These are phyloP conservation scores for Aspergillus latus DNA, from an alignment of 2,329 filamentous ascomycete species.

Conservation along the genomic window DNA sequence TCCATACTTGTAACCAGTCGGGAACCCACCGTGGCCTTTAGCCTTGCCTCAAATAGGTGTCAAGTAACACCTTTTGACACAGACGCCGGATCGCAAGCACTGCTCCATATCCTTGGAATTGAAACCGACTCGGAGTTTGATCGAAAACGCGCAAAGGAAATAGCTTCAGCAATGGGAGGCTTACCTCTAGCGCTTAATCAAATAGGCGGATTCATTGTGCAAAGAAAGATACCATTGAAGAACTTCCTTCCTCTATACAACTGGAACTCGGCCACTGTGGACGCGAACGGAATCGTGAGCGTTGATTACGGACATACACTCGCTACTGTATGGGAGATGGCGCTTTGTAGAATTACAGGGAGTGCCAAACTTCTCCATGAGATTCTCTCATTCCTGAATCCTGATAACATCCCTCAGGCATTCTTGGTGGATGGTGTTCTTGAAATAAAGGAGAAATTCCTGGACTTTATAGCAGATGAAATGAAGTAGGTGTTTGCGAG, in stretches of 20 bases:
- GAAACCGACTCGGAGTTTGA: background rate
- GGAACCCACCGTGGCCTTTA: background rate
- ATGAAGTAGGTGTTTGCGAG: background rate
- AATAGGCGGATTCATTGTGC: background rate
- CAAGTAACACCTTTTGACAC: background rate
- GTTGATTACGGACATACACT: slow-evolving; percentile 1
- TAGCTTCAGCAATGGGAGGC: background rate
- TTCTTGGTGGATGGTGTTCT: background rate
- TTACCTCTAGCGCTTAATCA: background rate
- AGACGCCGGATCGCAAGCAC: background rate
- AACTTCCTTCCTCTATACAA: background rate
- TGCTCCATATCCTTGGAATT: background rate
- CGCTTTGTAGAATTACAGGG: slow-evolving; percentile 13
- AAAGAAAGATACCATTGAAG: background rate
- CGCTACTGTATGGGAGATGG: slow-evolving; percentile 13
- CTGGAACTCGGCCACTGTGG: slow-evolving; percentile 10
- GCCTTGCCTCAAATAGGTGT: background rate
- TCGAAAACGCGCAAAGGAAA: background rate
- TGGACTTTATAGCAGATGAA: background rate
- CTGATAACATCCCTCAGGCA: slow-evolving; percentile 6
- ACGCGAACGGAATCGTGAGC: slow-evolving; percentile 4
- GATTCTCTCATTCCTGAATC: slow-evolving; percentile 15
- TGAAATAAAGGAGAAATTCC: background rate
- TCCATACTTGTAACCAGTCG: background rate
- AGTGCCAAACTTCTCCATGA: slow-evolving; percentile 6